A percentile compares a stretch with the other conserved stretches of the same genome.
These are phyloP conservation scores for Coniferiporia weirii DNA, from an alignment of 1,284 basidiomycete genomes.

Conservation along the genomic window DNA sequence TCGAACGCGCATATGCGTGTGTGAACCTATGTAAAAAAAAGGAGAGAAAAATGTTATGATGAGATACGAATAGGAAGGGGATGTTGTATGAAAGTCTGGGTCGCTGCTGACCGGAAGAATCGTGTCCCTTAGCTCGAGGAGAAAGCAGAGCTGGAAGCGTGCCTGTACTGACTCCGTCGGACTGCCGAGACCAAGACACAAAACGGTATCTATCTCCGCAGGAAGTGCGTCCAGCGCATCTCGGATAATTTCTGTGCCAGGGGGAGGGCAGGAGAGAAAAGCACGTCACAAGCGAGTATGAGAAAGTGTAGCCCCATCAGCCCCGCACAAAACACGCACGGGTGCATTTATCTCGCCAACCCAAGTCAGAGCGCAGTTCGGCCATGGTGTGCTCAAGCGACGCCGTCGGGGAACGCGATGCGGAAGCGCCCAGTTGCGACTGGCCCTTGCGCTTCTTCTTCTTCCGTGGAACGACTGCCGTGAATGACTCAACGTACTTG, in stretches of 20 bases:
- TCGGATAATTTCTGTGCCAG: conserved; percentile 14
- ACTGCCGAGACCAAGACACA: conserved; percentile 71
- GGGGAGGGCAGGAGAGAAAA: conserved; percentile 1
- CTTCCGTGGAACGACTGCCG: conserved; percentile 4
- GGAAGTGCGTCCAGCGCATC: conserved; percentile 7
- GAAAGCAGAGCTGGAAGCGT: conserved; percentile 61
- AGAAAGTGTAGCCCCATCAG: conserved; percentile 1
- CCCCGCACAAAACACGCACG: conserved; percentile 11
- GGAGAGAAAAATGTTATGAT: conserved; percentile 10
- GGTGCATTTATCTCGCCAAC: conserved; percentile 5
- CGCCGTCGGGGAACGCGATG: conserved; percentile 1
- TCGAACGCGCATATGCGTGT: conserved; percentile 53
- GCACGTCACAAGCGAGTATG: not conserved
- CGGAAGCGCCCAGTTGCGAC: not conserved
- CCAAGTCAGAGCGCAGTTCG: conserved; percentile 9
- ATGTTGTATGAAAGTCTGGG: conserved; percentile 11
- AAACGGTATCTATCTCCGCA: conserved; percentile 20
- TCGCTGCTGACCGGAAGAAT: conserved; percentile 16
- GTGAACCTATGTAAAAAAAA: conserved; percentile 37
- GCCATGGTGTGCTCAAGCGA: conserved; percentile 1
- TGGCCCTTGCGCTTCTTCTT: conserved; percentile 13
- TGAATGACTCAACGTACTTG: conserved; percentile 12
- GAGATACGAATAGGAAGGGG: conserved; percentile 1
- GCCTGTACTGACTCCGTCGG: conserved; percentile 54
- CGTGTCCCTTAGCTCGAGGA: conserved; percentile 37